Percentiles rank a stretch among this genome's conserved stretches.
Evolutionary conservation across 805 yeast species (phyloP).

Genomic region (Saccharomycopsis schoenii): DNA sequence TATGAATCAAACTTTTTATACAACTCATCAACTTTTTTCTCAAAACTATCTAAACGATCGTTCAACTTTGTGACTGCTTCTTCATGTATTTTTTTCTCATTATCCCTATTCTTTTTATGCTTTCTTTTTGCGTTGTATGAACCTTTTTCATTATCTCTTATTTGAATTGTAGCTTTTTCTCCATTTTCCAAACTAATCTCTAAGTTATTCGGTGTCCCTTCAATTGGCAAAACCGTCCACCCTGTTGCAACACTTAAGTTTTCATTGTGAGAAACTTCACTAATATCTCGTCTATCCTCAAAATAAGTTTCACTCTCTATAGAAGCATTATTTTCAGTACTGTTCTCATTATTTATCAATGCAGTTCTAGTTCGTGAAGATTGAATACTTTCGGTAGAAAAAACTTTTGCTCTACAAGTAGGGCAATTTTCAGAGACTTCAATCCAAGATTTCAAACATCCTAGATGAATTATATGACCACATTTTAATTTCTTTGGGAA

Average conservation of each 20-base stretch:
- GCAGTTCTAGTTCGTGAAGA: background rate
- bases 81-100: background rate
- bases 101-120: background rate
- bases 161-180: background rate
- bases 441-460: slow-evolving; percentile 88
- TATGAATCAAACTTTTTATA: background rate
- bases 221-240: background rate
- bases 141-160: background rate
- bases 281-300: background rate
- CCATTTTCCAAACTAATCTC: background rate
- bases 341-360: slow-evolving; percentile 10
- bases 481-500: slow-evolving; percentile 73
- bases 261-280: background rate
- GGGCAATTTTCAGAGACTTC: slow-evolving; percentile 92
- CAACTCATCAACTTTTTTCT: background rate
- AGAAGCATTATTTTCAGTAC: background rate
- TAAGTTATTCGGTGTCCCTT: background rate
- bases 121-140: background rate
- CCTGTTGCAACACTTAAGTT: background rate
- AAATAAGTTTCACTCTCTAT: background rate
- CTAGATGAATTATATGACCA: slow-evolving; percentile 81
- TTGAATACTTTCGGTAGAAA: background rate
- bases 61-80: background rate
- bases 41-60: background rate
- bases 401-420: slow-evolving; percentile 67